These are phyloP conservation scores for Paraleonurus japonicus DNA, from an alignment of 257 asterid genomes.

Conservation along the genomic window DNA sequence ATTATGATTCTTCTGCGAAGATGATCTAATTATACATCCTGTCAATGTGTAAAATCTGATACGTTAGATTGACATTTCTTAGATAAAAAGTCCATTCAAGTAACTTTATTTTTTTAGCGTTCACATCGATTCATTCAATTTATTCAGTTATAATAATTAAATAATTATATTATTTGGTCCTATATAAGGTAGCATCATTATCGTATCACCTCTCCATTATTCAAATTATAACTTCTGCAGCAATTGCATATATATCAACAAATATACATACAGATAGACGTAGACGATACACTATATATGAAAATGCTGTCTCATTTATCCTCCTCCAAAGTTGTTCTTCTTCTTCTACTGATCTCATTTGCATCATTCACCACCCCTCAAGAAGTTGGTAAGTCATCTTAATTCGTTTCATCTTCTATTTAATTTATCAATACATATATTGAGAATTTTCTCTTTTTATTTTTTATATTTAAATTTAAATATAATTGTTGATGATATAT, in stretches of 20 bases:
- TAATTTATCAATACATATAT: too few relatives aligned
- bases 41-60: neutral
- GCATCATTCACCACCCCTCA: slow-evolving; percentile 31
- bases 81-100: neutral
- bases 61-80: neutral
- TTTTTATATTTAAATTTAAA: neutral
- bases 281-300: too few relatives aligned
- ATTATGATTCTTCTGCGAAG: too few relatives aligned
- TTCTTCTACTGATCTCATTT: slow-evolving; percentile 22
- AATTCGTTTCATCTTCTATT: too few relatives aligned
- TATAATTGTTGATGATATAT: neutral
- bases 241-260: too few relatives aligned
- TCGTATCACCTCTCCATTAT: neutral
- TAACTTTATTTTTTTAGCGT: neutral
- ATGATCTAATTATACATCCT: neutral
- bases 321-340: neutral
- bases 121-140: neutral
- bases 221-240: neutral
- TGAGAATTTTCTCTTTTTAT: too few relatives aligned
- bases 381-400: slow-evolving; percentile 56
- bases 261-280: too few relatives aligned
- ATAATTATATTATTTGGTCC: neutral
- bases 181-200: neutral
- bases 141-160: neutral
- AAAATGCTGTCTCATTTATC: neutral